Base-by-base conservation (phyloP, 139 green algal genomes). In the Chlamydomonas sphaeroides region DNA sequence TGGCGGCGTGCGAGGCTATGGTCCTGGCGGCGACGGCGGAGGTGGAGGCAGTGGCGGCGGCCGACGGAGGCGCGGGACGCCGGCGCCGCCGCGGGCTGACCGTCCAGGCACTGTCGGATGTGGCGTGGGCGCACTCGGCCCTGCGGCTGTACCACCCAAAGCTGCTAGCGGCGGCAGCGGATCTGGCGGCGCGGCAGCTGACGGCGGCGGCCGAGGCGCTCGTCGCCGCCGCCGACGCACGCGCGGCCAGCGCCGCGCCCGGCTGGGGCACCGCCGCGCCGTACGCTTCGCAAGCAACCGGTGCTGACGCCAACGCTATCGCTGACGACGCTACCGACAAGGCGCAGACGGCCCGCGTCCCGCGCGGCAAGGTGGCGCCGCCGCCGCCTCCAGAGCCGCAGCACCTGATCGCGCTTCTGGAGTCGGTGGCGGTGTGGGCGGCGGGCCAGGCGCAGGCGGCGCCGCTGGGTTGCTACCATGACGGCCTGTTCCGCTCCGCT, bases 41-140 rank as follows among this genome's bases (percentile, higher is more conserved):
- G 5, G 57, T 32, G 5, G 30, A 39, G 56, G 57, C 38, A 26
- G 56, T 48, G 45, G 68, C 17, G 45, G 17, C 68, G 7, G 65
- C 32, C 35, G 32, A 25, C 30, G 61, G 26, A 8, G 5, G 30
- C 61, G 61, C 30, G 32, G 66, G 17, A 20, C 15, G 8, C 48
- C n/a, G 15, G 66, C 5, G 66, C 5, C 25, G 30, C 8, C 21
- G 30, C 30, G 33, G 18, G 14, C 67, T 74, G 28, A 30, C 32
- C 10, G 3, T 82, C 42, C 48, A 63, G n/a, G 62, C 45, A 10
- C 33, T 82, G 45, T 73, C 62, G 1, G 75, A 82, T 23, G 65
- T 84, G 28, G 65, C 49, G 21, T 84, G 77, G 77, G 49, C 77
- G 48, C 77, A 84, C 32, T 61, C 77, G 77, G 65, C 65, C 18